Evolutionary conservation across 2,329 filamentous ascomycete species (phyloP).

Genomic region (Coniochaeta prunicola): DNA sequence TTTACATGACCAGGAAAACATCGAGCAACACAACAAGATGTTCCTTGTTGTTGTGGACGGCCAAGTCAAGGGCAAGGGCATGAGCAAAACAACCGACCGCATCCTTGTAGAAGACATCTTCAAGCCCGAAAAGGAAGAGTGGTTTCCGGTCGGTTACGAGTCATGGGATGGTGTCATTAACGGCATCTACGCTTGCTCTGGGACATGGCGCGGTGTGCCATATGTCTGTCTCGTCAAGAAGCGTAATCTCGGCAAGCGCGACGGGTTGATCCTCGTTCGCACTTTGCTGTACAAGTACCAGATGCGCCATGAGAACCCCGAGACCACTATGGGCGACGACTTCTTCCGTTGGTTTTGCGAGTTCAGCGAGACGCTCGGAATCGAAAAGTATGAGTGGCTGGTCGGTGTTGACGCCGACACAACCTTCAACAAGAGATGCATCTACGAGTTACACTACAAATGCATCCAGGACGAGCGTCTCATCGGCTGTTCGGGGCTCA

Average conservation of each 20-base stretch:
- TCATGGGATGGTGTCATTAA: slow-evolving; percentile 38
- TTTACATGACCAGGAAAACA: not conserved
- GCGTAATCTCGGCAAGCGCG: slow-evolving; percentile 42
- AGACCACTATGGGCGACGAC: slow-evolving; percentile 38
- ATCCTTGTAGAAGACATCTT: slow-evolving; percentile 31
- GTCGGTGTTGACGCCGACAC: slow-evolving; percentile 34
- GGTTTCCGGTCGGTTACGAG: slow-evolving; percentile 35
- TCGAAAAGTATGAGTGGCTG: slow-evolving; percentile 33
- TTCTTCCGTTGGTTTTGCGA: slow-evolving; percentile 33
- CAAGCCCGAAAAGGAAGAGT: slow-evolving; percentile 21
- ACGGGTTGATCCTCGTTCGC: slow-evolving; percentile 40
- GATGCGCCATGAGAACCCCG: slow-evolving; percentile 28
- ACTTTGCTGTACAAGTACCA: slow-evolving; percentile 43
- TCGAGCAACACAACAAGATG: not conserved
- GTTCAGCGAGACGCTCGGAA: slow-evolving; percentile 26
- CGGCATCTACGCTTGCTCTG: slow-evolving; percentile 25
- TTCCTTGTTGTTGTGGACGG: slow-evolving; percentile 1
- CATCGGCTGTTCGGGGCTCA: slow-evolving; percentile 40
- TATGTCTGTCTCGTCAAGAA: slow-evolving; percentile 41
- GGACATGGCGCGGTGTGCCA: slow-evolving; percentile 27
- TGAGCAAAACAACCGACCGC: not conserved
- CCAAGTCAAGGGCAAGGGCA: slow-evolving; percentile 1
- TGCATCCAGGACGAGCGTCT: slow-evolving; percentile 31
- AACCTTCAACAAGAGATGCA: slow-evolving; percentile 26
- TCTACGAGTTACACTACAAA: slow-evolving; percentile 28